phyloP scores from a whole-genome alignment of 768 basidiomycete genomes.

The Lactarius evosmus region DNA sequence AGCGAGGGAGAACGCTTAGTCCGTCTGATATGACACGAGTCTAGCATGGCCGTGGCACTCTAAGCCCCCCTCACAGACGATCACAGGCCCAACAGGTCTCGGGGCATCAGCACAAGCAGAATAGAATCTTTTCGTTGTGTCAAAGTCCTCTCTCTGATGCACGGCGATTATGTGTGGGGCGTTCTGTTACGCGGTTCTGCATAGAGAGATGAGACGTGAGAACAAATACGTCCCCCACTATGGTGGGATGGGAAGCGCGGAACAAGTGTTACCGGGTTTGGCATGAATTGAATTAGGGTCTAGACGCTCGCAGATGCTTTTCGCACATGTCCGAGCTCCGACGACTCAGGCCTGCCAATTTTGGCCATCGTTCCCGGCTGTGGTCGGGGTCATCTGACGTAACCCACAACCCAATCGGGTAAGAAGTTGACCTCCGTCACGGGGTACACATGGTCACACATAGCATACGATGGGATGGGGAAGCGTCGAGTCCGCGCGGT shows the following conservation, averaged over 20 bases:
- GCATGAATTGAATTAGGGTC: neutral
- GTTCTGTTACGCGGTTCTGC: neutral
- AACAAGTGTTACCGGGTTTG: neutral
- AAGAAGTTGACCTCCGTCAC: neutral
- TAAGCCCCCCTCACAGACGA: no score
- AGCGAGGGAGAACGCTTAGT: neutral
- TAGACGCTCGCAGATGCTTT: no score
- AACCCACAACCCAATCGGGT: neutral
- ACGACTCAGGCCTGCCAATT: neutral
- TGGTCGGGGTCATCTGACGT: neutral
- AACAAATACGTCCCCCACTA: neutral
- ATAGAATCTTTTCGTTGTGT: neutral
- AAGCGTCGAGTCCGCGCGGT: constrained; percentile 2
- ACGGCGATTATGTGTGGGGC: neutral
- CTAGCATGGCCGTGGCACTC: neutral
- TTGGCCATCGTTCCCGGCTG: neutral
- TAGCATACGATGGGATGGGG: neutral
- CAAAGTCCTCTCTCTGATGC: neutral
- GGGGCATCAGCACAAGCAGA: no score
- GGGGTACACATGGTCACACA: neutral
- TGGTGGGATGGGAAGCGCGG: neutral
- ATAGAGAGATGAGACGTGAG: neutral
- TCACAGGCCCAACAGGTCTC: no score
- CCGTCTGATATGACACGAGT: neutral
- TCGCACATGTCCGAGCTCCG: neutral